Evolutionary conservation across 1,139 yeast species (phyloP).

Genomic region (Yamadazyma triangularis): DNA sequence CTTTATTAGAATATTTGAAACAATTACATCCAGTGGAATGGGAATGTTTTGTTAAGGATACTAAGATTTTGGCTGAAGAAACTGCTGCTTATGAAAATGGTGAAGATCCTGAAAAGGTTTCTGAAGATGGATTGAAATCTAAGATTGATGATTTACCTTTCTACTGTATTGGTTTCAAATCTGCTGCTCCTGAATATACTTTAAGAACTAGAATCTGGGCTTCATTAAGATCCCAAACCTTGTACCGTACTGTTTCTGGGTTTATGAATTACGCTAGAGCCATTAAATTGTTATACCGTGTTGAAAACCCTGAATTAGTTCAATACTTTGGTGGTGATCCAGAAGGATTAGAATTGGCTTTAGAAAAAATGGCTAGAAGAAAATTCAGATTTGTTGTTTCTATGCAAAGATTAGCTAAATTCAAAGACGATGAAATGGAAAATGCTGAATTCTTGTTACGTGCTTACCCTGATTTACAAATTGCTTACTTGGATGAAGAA

Average conservation of each 20-base stretch:
- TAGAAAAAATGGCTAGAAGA: conserved; percentile 99
- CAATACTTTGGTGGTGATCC: conserved; percentile 99
- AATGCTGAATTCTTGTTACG: conserved; percentile 96
- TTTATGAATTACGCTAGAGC: conserved; percentile 99
- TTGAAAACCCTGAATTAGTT: conserved; percentile 97
- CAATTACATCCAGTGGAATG: conserved; percentile 98
- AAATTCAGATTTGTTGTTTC: conserved; percentile 96
- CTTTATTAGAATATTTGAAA: conserved; percentile 91
- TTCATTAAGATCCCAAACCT: conserved; percentile 94
- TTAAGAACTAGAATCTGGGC: conserved; percentile 99
- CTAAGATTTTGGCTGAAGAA: conserved; percentile 97
- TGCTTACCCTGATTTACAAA: conserved; percentile 98
- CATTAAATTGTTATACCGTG: conserved; percentile 93
- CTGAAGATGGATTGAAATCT: conserved; percentile 73
- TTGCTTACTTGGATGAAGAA: conserved; percentile 96
- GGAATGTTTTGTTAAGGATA: conserved; percentile 98
- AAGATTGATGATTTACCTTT: conserved; percentile 97
- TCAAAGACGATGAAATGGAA: conserved; percentile 96
- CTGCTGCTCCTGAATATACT: conserved; percentile 99
- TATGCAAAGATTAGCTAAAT: conserved; percentile 97
- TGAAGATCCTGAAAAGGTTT: conserved; percentile 53
- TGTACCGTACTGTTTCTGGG: conserved; percentile 98
- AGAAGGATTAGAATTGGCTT: conserved; percentile 89
- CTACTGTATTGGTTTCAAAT: conserved; percentile 98
- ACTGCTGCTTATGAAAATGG: conserved; percentile 81